Conservation (phyloP, 2,329 filamentous ascomycete species). For the Scytalidium sp. region DNA sequence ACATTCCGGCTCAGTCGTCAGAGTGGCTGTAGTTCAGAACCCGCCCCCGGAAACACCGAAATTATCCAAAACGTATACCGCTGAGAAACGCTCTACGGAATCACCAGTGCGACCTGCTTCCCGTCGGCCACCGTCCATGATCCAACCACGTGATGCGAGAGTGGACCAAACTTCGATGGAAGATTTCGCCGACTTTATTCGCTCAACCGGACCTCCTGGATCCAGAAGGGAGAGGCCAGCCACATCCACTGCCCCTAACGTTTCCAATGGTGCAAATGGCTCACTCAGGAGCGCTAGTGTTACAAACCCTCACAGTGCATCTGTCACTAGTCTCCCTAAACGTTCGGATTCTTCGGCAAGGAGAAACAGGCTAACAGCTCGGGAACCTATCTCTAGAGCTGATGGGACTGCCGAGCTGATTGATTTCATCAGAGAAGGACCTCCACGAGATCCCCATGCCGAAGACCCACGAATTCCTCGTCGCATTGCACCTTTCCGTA, state of each 20-base stretch:
- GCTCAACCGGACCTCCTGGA: slow-evolving; percentile 71
- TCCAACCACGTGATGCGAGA: slow-evolving; percentile 67
- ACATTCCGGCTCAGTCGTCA: background rate
- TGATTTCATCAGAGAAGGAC: slow-evolving; percentile 90
- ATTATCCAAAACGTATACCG: slow-evolving; percentile 9
- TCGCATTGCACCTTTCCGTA: slow-evolving; percentile 79
- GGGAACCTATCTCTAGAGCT: slow-evolving; percentile 61
- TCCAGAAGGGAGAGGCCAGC: slow-evolving; percentile 8
- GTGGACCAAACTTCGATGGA: slow-evolving; percentile 67
- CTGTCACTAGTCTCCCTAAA: slow-evolving; percentile 15
- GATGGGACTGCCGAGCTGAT: slow-evolving; percentile 83
- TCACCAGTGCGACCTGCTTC: slow-evolving; percentile 9
- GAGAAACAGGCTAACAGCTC: slow-evolving; percentile 62
- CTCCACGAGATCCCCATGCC: slow-evolving; percentile 52
- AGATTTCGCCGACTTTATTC: slow-evolving; percentile 88
- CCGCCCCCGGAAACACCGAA: slow-evolving; percentile 12
- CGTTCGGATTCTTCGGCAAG: slow-evolving; percentile 32
- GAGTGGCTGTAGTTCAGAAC: slow-evolving; percentile 20
- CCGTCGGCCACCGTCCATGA: slow-evolving; percentile 17
- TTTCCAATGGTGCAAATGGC: slow-evolving; percentile 26
- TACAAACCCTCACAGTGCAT: slow-evolving; percentile 11
- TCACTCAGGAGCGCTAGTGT: slow-evolving; percentile 22
- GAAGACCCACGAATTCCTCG: slow-evolving; percentile 73
- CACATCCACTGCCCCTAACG: slow-evolving; percentile 21
- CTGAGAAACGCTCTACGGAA: slow-evolving; percentile 1